A percentile compares a stretch with the other conserved stretches of the same genome.
Conservation (phyloP, 2,329 filamentous ascomycete genomes). For the Diaporthe destruens region DNA sequence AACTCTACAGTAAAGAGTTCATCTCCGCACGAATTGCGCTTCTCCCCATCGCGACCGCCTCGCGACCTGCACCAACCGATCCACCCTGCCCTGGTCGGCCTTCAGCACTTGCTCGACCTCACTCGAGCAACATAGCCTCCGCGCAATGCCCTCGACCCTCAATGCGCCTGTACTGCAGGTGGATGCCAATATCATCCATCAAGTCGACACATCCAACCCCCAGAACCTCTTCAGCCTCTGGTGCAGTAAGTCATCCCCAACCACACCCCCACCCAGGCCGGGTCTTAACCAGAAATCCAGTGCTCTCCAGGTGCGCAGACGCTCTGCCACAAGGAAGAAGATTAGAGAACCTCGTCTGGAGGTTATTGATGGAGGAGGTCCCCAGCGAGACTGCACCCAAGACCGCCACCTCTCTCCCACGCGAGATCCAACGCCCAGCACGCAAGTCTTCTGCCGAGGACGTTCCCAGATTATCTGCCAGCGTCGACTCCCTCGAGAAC, state of each 20-base stretch:
- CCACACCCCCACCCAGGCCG: not conserved
- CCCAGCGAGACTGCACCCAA: constrained; percentile 32
- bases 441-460: constrained; percentile 58
- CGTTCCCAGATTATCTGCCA: constrained; percentile 80
- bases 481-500: constrained; percentile 80
- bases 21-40: constrained; percentile 27
- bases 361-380: constrained; percentile 89
- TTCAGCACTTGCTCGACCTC: constrained; percentile 49
- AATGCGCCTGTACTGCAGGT: constrained; percentile 90
- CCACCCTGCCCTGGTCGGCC: constrained; percentile 43
- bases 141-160: constrained; percentile 84
- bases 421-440: constrained; percentile 56
- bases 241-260: constrained; percentile 77
- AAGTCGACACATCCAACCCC: constrained; percentile 92
- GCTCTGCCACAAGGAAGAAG: constrained; percentile 93
- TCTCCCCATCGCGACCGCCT: constrained; percentile 43
- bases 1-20: constrained; percentile 4
- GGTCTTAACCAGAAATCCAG: constrained; percentile 57
- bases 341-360: constrained; percentile 95
- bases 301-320: constrained; percentile 94
- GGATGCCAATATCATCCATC: constrained; percentile 91
- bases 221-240: constrained; percentile 97
- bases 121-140: constrained; percentile 51
- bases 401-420: constrained; percentile 63
- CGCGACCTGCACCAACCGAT: constrained; percentile 44